phyloP scores from a whole-genome alignment of 2,329 filamentous ascomycete species.

The Hypoxylon sp. region DNA sequence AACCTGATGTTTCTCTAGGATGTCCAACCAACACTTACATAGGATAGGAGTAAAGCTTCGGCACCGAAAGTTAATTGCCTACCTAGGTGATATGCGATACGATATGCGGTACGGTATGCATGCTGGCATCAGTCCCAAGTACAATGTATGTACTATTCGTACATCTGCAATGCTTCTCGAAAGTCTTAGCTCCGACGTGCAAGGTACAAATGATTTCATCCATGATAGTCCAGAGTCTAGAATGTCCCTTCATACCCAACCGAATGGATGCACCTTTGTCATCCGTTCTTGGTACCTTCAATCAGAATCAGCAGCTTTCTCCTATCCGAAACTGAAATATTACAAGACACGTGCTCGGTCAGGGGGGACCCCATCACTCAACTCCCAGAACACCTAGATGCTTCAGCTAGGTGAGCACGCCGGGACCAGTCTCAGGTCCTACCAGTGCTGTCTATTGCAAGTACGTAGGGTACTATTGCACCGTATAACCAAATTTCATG shows the following conservation, averaged over 20 bases:
- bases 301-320: not conserved
- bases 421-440: slow-evolving; percentile 5
- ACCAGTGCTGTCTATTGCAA: not conserved
- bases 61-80: too few relatives aligned
- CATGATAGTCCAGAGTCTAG: too few relatives aligned
- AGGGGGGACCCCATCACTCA: slow-evolving; percentile 6
- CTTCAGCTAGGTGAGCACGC: slow-evolving; percentile 2
- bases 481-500: slow-evolving; percentile 7
- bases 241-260: too few relatives aligned
- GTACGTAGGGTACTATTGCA: slow-evolving; percentile 10
- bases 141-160: too few relatives aligned
- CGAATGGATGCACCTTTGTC: not conserved
- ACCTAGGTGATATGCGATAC: too few relatives aligned
- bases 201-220: slow-evolving; percentile 5
- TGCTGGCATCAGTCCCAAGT: too few relatives aligned
- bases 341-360: not conserved
- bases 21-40: too few relatives aligned
- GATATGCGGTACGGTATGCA: too few relatives aligned
- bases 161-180: too few relatives aligned
- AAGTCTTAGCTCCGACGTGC: not conserved
- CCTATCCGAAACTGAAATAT: slow-evolving; percentile 6
- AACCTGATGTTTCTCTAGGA: too few relatives aligned
- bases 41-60: too few relatives aligned
- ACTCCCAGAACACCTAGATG: too few relatives aligned
- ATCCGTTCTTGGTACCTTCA: slow-evolving; percentile 6